Base-by-base conservation (phyloP, 108 stramenopile genomes). In the Pseudonitzschia multiseries region DNA sequence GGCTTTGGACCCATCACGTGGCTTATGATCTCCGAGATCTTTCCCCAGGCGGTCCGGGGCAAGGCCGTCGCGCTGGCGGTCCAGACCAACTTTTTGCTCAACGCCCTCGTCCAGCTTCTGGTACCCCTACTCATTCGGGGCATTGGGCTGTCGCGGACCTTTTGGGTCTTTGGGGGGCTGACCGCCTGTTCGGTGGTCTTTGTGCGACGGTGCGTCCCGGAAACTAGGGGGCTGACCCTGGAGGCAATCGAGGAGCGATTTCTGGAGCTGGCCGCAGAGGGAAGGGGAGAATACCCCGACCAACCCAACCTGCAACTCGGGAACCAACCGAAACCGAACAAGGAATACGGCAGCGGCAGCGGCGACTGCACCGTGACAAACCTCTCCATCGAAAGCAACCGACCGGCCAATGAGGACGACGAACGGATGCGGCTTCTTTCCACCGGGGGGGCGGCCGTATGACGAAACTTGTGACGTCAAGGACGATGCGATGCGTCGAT, bases 1-100 rank as follows among this genome's bases (percentile, higher is more conserved):
- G 48, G 73, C 4, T 86, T 73, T 66, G 86, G 82, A 10, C 86
- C 86, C 4, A 70, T 86, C 26, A 79, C 80, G 28, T 86, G 86
- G 86, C 73, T 86, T 21, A 68, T 86, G 29, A 76, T 74, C n/a
- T 67, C 67, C 29, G 86, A 86, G 75, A 18, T 86, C 14, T 86
- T 82, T 69, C 81, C 79, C 0, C 70, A 76, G n/a, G 57, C 57
- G 27, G 78, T 86, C 24, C 73, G 86, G 24, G 83, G 83, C 2
- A 41, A 60, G 44, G 83, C 86, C n/a, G 77, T 84, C 44, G 86
- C 68, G 29, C 69, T 76, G 53, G 77, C 22, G 72, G 82, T 73
- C 22, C 81, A 69, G 42, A 27, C 59, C 66, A 85, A 85, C 70
- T 85, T 81, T 72, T 50, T 65, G 17, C 41, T 75, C 56, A 59